phyloP scores from a whole-genome alignment of 2,329 filamentous ascomycete genomes.

The Calonectria pteridis region DNA sequence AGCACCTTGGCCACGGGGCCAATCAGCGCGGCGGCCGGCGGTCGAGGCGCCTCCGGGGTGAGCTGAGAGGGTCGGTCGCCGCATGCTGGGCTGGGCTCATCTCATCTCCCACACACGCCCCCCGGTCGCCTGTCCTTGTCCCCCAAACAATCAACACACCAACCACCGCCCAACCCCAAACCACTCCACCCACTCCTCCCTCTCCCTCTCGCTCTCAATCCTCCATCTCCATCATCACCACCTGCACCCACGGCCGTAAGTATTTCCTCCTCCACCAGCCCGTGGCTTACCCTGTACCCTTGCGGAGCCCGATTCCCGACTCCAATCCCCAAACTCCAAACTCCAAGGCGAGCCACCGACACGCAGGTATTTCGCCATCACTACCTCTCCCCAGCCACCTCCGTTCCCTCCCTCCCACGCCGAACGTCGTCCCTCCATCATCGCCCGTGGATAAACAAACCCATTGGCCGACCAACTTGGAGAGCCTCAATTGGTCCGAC shows the following conservation, averaged over 20 bases:
- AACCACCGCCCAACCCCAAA: slow-evolving; percentile 16
- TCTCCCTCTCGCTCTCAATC: slow-evolving; percentile 14
- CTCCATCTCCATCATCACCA: slow-evolving; percentile 30
- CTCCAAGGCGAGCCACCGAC: not conserved
- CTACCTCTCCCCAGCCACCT: slow-evolving; percentile 3
- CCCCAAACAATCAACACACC: slow-evolving; percentile 28
- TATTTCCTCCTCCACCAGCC: slow-evolving; percentile 14
- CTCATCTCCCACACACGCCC: slow-evolving; percentile 32
- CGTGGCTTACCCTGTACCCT: slow-evolving; percentile 25
- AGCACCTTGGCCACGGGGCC: slow-evolving; percentile 8
- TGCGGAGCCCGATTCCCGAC: not conserved
- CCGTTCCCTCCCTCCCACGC: slow-evolving; percentile 16
- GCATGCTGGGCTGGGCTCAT: slow-evolving; percentile 24
- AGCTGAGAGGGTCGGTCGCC: slow-evolving; percentile 21
- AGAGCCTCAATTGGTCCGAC: slow-evolving; percentile 46
- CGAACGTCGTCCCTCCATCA: slow-evolving; percentile 1
- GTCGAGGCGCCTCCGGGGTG: slow-evolving; percentile 24
- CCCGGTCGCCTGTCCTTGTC: slow-evolving; percentile 6
- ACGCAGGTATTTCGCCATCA: slow-evolving; percentile 3
- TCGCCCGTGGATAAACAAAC: slow-evolving; percentile 52
- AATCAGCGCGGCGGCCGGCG: slow-evolving; percentile 25
- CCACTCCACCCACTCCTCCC: slow-evolving; percentile 13
- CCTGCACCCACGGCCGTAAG: slow-evolving; percentile 18
- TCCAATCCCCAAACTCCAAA: not conserved
- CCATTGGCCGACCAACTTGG: slow-evolving; percentile 49